A percentile compares a stretch with the other conserved stretches of the same genome.
Conservation (phyloP, 179 eudicot species). For the Beta macrorhiza region DNA sequence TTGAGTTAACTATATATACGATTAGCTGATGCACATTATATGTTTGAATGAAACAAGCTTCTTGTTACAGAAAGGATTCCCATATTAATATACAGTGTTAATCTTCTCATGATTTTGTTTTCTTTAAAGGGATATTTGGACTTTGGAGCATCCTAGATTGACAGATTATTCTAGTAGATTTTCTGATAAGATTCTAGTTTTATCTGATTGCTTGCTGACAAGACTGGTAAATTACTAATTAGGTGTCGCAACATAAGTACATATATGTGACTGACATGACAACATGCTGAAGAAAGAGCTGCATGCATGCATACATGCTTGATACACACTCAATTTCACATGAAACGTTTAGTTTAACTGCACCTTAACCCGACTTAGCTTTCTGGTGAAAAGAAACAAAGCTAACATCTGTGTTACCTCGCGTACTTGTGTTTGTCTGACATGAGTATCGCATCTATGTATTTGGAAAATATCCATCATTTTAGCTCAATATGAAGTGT, state of each 20-base stretch:
- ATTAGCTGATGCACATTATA: background rate
- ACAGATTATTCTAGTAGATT: conserved; percentile 20
- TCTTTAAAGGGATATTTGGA: background rate
- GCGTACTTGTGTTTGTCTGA: no score
- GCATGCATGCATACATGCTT: background rate
- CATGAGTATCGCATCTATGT: no score
- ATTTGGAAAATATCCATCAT: no score
- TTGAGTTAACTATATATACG: no score
- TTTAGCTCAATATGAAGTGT: no score
- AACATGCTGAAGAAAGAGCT: conserved; percentile 8
- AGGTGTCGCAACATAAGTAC: background rate
- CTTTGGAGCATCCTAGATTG: conserved; percentile 14
- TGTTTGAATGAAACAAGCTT: background rate
- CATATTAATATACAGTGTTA: background rate
- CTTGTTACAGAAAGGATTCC: background rate
- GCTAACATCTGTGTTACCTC: background rate
- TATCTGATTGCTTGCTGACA: conserved; percentile 9
- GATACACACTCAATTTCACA: background rate
- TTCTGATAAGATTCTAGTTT: conserved; percentile 24
- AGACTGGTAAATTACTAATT: background rate
- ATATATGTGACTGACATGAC: conserved; percentile 19
- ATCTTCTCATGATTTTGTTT: background rate
- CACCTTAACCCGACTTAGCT: background rate
- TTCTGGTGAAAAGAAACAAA: conserved; percentile 1
- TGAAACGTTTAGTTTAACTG: background rate